Evolutionary conservation across 345 rosid genomes (phyloP).

Genomic region (Linum lewisii): DNA sequence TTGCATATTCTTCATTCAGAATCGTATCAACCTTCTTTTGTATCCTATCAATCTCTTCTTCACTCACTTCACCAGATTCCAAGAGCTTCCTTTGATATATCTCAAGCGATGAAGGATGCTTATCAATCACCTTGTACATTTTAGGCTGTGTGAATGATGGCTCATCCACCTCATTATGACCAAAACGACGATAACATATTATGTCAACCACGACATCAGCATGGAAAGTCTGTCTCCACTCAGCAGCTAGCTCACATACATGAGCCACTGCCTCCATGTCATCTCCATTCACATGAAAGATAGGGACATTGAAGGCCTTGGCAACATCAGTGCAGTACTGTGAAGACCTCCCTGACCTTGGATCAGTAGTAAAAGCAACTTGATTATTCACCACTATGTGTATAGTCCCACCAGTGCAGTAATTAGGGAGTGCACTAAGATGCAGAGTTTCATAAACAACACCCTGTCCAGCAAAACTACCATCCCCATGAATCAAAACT

Average conservation of each 20-base stretch:
- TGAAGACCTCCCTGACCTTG: slow-evolving; percentile 68
- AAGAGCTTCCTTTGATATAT: slow-evolving; percentile 54
- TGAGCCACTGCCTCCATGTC: slow-evolving; percentile 73
- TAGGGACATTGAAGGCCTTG: slow-evolving; percentile 72
- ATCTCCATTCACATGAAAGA: slow-evolving; percentile 72
- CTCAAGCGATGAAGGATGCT: slow-evolving; percentile 59
- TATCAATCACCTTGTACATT: slow-evolving; percentile 68
- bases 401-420: slow-evolving; percentile 69
- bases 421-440: slow-evolving; percentile 82
- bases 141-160: slow-evolving; percentile 79
- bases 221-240: slow-evolving; percentile 82
- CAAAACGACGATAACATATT: slow-evolving; percentile 69
- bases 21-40: slow-evolving; percentile 50
- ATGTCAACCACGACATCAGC: slow-evolving; percentile 77
- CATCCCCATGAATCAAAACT: slow-evolving; percentile 78
- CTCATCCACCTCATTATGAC: slow-evolving; percentile 78
- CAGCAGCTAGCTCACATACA: slow-evolving; percentile 76
- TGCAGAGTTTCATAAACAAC: slow-evolving; percentile 80
- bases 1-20: slow-evolving; percentile 59
- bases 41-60: slow-evolving; percentile 46
- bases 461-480: slow-evolving; percentile 88
- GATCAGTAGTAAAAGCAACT: slow-evolving; percentile 86
- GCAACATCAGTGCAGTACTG: slow-evolving; percentile 87
- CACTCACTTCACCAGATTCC: slow-evolving; percentile 50
- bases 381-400: slow-evolving; percentile 84